Evolutionary conservation across 2,329 filamentous ascomycete species (phyloP), one percentile per base, ranked within the genome.

Genomic region (Phaeoacremonium minimum): DNA sequence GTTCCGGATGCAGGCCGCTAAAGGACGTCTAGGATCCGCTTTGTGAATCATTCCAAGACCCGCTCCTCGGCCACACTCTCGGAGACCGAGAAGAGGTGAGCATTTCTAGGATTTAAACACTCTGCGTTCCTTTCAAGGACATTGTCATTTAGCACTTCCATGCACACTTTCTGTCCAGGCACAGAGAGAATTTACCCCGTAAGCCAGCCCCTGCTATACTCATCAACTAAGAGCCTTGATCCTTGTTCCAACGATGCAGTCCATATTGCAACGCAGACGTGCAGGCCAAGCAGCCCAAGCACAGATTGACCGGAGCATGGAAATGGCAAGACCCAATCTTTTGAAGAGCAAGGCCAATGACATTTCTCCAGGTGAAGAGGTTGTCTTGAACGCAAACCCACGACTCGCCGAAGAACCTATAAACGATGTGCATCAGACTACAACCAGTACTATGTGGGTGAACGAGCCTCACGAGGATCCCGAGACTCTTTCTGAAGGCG

Each of bases 301-400:
- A 14, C 48, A 51, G 32, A 37, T 50, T 36, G 46, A 49, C 28
- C 46, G 46, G 26, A 46, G 47, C 16, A 38, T 38, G 11, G 43
- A 49, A 15, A 48, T 29, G 35, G 45, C 45, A 15, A 37, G 31
- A 22, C 36, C 38, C 29, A 36, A 40, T 28, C 45, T 43, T 28
- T 16, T 31, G 29, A 28, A 26, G 36, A 37, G 9, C 30, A 18
- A 28, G 18, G 17, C 9, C 18, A 38, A 28, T 8, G 13, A 32
- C 17, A n/a, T 33, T 26, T 13, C 19, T 22, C 6, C 14, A 6
- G 14, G 26, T 28, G 18, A 16, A 15, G 4, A 33, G 6, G 14
- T 18, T 3, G 14, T n/a, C 6, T n/a, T 7, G 8, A 7, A 7
- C 18, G 28, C 28, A 19, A 7, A 26, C 7, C 17, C 22, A 2